Evolutionary conservation across 306 rosid genomes (phyloP), one percentile per base, ranked within the genome.

Genomic region (Trifolium pratense): DNA sequence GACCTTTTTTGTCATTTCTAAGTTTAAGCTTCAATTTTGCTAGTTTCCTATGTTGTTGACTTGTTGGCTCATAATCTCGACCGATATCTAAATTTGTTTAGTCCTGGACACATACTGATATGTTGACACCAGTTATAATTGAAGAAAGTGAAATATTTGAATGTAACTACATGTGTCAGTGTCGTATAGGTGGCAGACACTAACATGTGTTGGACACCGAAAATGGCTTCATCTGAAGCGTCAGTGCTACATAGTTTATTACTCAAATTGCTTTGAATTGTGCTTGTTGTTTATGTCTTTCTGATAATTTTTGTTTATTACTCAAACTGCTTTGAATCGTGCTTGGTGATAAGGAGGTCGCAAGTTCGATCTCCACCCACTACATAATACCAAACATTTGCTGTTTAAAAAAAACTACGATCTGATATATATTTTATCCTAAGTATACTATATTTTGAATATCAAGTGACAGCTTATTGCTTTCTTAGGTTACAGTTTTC

Each of bases 401-500:
- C 25, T 21, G 25, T 21, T 21, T 21, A 21, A 21, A 1, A 21
- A 21, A 21, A 21, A 21, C 5, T 29, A 55, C 6, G 53, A 16
- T 48, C 16, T 2, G 7, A 2, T 48, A 1, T 17, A 0, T 40
- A 21, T 25, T 65, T 16, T 39, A 77, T 60, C 75, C 29, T 45
- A 23, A 23, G 36, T 61, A 12, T 71, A n/a, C 43, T 14, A 39
- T 48, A 31, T n/a, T 58, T 68, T 29, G 23, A 5, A 46, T 75
- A 56, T 65, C 68, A 70, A 12, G 58, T 16, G 7, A 21, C 63
- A 29, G 17, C 45, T 73, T 49, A 70, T 46, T 57, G 55, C 70
- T 64, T 63, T 25, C 13, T 70, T 43, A 63, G 52, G 60, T 79
- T 57, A 34, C 18, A 52, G 16, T 77, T 73, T 58, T 73, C 80